These are phyloP conservation scores for Alternaria sp. DNA, from an alignment of 2,329 filamentous ascomycete species.

Conservation along the genomic window DNA sequence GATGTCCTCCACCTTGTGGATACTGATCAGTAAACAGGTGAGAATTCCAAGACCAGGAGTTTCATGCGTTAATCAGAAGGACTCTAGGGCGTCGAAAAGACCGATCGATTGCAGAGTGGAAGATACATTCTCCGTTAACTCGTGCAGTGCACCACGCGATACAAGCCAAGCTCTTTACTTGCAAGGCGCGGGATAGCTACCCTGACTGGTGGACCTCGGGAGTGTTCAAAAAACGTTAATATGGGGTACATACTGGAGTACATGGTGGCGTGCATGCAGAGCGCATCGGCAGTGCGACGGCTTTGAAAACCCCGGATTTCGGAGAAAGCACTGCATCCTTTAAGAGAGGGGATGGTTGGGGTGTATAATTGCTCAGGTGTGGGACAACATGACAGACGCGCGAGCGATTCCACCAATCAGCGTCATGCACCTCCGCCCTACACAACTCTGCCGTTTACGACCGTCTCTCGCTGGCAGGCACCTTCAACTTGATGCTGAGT, in stretches of 20 bases:
- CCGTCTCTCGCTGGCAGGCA: not conserved
- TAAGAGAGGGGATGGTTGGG: not conserved
- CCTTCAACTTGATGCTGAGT: not conserved
- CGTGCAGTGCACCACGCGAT: not conserved
- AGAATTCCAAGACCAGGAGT: not conserved
- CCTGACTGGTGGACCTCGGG: not conserved
- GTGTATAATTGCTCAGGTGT: not conserved
- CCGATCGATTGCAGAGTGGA: not conserved
- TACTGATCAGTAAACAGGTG: constrained; percentile 1
- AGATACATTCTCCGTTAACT: not conserved
- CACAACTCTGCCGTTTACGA: not conserved
- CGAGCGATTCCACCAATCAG: constrained; percentile 10
- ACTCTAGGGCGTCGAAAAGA: not conserved
- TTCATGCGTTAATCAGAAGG: not conserved
- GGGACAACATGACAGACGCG: constrained; percentile 1
- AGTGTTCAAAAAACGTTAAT: not conserved
- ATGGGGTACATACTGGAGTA: constrained; percentile 2
- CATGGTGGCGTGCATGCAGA: constrained; percentile 1
- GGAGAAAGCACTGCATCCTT: not conserved
- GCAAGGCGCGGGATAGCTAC: not conserved
- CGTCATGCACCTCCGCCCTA: not conserved
- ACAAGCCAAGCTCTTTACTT: not conserved
- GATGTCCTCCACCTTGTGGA: not conserved
- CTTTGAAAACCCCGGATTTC: not conserved
- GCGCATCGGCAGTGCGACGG: not conserved